Conservation (phyloP, 306 rosid genomes). For the Acacia melanoxylon region DNA sequence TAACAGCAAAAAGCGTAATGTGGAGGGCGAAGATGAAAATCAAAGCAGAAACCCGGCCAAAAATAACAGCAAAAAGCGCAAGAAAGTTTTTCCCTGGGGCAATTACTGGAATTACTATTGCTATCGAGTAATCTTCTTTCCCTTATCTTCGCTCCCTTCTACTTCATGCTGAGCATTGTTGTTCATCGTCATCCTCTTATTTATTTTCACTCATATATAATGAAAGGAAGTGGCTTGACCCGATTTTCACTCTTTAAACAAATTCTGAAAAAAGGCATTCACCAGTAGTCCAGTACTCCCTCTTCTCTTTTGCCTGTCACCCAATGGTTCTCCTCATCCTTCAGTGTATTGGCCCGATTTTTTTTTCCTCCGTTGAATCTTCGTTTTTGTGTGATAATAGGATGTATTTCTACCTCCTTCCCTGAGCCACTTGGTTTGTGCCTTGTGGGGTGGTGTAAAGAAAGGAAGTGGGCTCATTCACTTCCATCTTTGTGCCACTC, state of each 20-base stretch:
- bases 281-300: too few species aligned
- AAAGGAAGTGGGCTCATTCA: neutral
- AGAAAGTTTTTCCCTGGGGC: slow-evolving; percentile 65
- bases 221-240: too few species aligned
- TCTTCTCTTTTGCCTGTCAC: too few species aligned
- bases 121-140: slow-evolving; percentile 62
- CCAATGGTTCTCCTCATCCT: too few species aligned
- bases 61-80: slow-evolving; percentile 37
- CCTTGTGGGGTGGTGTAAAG: neutral
- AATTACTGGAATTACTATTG: slow-evolving; percentile 85
- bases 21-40: slow-evolving; percentile 27
- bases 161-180: neutral
- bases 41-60: neutral
- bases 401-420: too few species aligned
- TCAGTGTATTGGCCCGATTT: too few species aligned
- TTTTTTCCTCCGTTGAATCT: too few species aligned
- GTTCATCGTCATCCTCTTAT: neutral
- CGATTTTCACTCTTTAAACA: too few species aligned
- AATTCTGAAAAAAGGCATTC: too few species aligned
- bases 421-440: too few species aligned
- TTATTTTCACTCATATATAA: neutral
- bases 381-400: too few species aligned
- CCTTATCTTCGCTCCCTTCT: neutral
- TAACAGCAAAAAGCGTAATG: too few species aligned
- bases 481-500: neutral